Evolutionary conservation across 2,329 filamentous ascomycete species (phyloP).

Genomic region (Coleophoma cylindrospora): DNA sequence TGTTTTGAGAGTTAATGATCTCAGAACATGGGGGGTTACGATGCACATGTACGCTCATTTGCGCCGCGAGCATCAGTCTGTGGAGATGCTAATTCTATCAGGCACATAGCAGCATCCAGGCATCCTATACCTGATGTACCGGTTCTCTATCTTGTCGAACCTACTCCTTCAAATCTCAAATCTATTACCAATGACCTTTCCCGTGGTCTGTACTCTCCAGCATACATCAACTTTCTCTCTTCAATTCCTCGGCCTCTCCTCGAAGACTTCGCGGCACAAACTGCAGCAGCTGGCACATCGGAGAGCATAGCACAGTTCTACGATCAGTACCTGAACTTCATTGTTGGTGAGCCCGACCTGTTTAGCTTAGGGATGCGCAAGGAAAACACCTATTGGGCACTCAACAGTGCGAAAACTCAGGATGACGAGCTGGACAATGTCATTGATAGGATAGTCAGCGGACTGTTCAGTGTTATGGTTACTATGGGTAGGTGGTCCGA

Average conservation of each 20-base stretch:
- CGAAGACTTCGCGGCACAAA: constrained; percentile 90
- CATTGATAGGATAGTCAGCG: constrained; percentile 88
- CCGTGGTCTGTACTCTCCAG: constrained; percentile 83
- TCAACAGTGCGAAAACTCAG: constrained; percentile 88
- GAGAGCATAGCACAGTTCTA: constrained; percentile 90
- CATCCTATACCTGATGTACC: constrained; percentile 95
- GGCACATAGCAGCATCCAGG: constrained; percentile 74
- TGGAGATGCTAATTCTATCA: constrained; percentile 30
- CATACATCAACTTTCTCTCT: constrained; percentile 95
- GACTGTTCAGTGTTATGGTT: constrained; percentile 96
- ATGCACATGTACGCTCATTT: constrained; percentile 74
- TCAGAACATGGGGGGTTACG: constrained; percentile 90
- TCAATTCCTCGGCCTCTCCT: constrained; percentile 85
- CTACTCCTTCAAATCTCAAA: constrained; percentile 74
- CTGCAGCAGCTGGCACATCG: constrained; percentile 76
- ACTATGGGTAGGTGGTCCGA: constrained; percentile 70
- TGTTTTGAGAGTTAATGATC: constrained; percentile 87
- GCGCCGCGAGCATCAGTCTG: background rate
- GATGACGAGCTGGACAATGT: constrained; percentile 85
- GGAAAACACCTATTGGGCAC: constrained; percentile 86
- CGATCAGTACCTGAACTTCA: constrained; percentile 96
- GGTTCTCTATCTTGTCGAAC: constrained; percentile 93
- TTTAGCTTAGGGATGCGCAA: constrained; percentile 93
- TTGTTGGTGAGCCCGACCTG: constrained; percentile 90
- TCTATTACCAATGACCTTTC: constrained; percentile 81